phyloP scores from a whole-genome alignment of 2,329 filamentous ascomycete genomes.

The Aspergillus hortae region DNA sequence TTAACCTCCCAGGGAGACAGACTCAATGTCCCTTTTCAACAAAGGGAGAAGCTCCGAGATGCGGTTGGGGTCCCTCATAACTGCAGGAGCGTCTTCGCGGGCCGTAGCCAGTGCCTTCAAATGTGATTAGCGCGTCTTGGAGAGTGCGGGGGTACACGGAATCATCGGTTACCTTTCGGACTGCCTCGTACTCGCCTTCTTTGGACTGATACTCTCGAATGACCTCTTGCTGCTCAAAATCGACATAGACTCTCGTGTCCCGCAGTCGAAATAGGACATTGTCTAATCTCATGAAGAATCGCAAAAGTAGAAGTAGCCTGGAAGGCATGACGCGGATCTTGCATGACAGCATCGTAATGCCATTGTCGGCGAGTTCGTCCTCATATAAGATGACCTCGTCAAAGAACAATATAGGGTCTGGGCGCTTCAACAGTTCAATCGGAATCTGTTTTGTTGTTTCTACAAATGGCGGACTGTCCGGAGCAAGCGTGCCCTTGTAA shows the following conservation, averaged over 20 bases:
- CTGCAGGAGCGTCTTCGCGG: conserved; percentile 71
- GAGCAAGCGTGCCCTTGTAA: conserved; percentile 68
- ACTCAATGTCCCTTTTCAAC: conserved; percentile 66
- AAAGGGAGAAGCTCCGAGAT: conserved; percentile 67
- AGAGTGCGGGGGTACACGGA: background rate
- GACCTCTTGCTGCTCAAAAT: conserved; percentile 75
- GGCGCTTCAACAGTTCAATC: conserved; percentile 77
- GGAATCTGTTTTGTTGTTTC: conserved; percentile 63
- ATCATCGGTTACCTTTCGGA: conserved; percentile 57
- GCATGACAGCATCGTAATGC: conserved; percentile 82
- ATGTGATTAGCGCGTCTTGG: conserved; percentile 2
- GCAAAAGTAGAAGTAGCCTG: conserved; percentile 75
- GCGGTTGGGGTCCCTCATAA: conserved; percentile 75
- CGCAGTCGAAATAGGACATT: conserved; percentile 82
- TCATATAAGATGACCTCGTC: conserved; percentile 96
- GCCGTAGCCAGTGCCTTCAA: conserved; percentile 49
- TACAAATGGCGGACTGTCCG: conserved; percentile 37
- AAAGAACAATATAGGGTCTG: conserved; percentile 93
- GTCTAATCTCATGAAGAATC: conserved; percentile 91
- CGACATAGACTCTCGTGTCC: conserved; percentile 88
- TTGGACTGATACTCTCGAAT: conserved; percentile 87
- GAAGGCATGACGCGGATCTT: conserved; percentile 92
- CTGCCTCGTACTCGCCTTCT: conserved; percentile 74
- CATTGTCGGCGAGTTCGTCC: conserved; percentile 96
- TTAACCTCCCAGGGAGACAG: conserved; percentile 30